phyloP scores from a whole-genome alignment of 768 basidiomycete genomes.

The Lactifluus hygrophoroides region DNA sequence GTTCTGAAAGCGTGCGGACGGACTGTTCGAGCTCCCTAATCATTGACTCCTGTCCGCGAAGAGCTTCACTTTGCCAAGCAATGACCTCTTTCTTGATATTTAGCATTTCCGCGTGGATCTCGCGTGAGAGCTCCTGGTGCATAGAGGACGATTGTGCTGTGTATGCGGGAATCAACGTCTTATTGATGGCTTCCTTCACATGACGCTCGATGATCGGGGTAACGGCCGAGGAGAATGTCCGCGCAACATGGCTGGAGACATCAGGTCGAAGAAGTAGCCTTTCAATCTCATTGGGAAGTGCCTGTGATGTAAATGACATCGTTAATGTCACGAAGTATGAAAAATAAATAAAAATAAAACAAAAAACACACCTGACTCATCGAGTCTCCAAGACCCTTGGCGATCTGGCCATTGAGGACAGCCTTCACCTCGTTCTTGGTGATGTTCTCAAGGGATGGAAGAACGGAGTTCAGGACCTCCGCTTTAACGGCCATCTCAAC shows the following conservation, averaged over 20 bases:
- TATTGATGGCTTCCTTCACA: slow-evolving; percentile 69
- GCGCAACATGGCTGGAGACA: slow-evolving; percentile 68
- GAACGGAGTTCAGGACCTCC: slow-evolving; percentile 76
- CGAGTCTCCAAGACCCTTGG: slow-evolving; percentile 59
- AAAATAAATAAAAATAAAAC: neutral
- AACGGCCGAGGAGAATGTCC: slow-evolving; percentile 59
- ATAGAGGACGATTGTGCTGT: slow-evolving; percentile 63
- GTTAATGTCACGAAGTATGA: slow-evolving; percentile 8
- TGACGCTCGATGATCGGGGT: slow-evolving; percentile 74
- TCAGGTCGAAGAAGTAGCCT: slow-evolving; percentile 69
- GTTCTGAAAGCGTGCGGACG: slow-evolving; percentile 66
- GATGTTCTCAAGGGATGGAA: slow-evolving; percentile 75
- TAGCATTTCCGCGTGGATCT: slow-evolving; percentile 67
- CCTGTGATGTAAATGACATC: slow-evolving; percentile 33
- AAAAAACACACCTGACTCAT: slow-evolving; percentile 54
- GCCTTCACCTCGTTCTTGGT: slow-evolving; percentile 74
- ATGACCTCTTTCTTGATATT: slow-evolving; percentile 72
- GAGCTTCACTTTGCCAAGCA: slow-evolving; percentile 71
- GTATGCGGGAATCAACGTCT: slow-evolving; percentile 68
- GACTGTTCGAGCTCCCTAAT: slow-evolving; percentile 78
- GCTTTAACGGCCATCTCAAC: slow-evolving; percentile 84
- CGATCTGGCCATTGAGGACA: slow-evolving; percentile 71
- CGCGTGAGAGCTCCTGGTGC: slow-evolving; percentile 73
- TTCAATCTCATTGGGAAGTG: slow-evolving; percentile 71
- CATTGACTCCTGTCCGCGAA: slow-evolving; percentile 70